These are phyloP conservation scores for Microcyclosporella mali DNA, from an alignment of 2,329 filamentous ascomycete species.

Conservation along the genomic window DNA sequence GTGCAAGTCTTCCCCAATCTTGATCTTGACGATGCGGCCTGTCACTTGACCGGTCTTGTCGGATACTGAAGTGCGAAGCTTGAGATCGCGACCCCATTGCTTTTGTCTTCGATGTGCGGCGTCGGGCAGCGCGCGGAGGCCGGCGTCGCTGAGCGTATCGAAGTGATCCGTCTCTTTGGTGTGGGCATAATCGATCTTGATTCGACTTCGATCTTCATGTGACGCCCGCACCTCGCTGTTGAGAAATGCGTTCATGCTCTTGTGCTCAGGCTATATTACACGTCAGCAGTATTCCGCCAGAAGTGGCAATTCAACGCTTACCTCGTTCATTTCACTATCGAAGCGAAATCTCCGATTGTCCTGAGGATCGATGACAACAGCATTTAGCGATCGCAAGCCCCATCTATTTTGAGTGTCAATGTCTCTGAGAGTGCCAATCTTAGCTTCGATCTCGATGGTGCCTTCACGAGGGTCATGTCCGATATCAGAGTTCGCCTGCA, in stretches of 20 bases:
- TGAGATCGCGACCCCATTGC: constrained; percentile 55
- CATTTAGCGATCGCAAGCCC: constrained; percentile 59
- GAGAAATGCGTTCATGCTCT: constrained; percentile 74
- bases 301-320: constrained; percentile 39
- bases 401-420: constrained; percentile 65
- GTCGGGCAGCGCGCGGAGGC: constrained; percentile 54
- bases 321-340: constrained; percentile 83
- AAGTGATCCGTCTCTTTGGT: constrained; percentile 78
- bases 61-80: constrained; percentile 57
- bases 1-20: constrained; percentile 74
- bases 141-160: constrained; percentile 61
- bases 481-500: constrained; percentile 43
- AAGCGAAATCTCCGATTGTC: constrained; percentile 55
- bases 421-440: constrained; percentile 76
- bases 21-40: constrained; percentile 83
- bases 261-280: constrained; percentile 63
- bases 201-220: constrained; percentile 36
- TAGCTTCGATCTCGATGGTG: constrained; percentile 88
- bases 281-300: constrained; percentile 14
- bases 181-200: constrained; percentile 73
- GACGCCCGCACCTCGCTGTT: constrained; percentile 55
- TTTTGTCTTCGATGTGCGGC: constrained; percentile 22
- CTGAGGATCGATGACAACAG: constrained; percentile 61
- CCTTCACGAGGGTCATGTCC: constrained; percentile 56
- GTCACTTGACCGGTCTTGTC: constrained; percentile 61